Evolutionary conservation across 352 stramenopile genomes (phyloP), one percentile per base, ranked within the genome.

Genomic region (Phytophthora agathidicida): DNA sequence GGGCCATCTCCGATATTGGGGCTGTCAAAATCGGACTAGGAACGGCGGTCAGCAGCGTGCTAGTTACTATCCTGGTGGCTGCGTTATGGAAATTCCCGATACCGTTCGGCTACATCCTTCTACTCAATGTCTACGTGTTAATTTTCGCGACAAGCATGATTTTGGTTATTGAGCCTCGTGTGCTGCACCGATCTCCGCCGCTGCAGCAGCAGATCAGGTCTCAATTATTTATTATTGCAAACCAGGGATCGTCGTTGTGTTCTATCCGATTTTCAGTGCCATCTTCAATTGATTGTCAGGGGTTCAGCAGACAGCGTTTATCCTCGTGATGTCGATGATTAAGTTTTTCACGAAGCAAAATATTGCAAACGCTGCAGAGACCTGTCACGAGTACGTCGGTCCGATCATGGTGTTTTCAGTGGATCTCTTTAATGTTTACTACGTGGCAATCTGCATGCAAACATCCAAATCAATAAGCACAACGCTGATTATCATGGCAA

Each of bases 391-490:
- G 16, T 52, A 59, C 22, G 39, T 66, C 1, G 51, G 41, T 0
- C 49, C 39, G 20, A 58, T 63, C 3, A 30, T 63, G 26, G 57
- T 70, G 5, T 66, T 76, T 22, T 65, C 52, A 0, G 53, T 76
- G 0, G 67, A 72, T 22, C 22, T 68, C 2, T 73, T 70, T 38
- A 70, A 70, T 38, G 62, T 63, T 7, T 30, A 67, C 7, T 72
- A 65, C 17, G 43, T 66, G 2, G 49, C 57, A 7, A 66, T 54
- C 8, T 72, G 55, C 28, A 66, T 75, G 67, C 56, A 70, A 36
- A 51, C 35, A 14, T 28, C 61, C 0, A 55, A 36, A 5, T 67
- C 52, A 17, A 11, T 49, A 1, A 28, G 10, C 5, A 53, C 45
- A 17, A 63, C 44, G 0, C 13, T 52, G 7, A 19, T 58, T 10